Conservation (phyloP, 257 asterid genomes). For the Verbascum thapsus region DNA sequence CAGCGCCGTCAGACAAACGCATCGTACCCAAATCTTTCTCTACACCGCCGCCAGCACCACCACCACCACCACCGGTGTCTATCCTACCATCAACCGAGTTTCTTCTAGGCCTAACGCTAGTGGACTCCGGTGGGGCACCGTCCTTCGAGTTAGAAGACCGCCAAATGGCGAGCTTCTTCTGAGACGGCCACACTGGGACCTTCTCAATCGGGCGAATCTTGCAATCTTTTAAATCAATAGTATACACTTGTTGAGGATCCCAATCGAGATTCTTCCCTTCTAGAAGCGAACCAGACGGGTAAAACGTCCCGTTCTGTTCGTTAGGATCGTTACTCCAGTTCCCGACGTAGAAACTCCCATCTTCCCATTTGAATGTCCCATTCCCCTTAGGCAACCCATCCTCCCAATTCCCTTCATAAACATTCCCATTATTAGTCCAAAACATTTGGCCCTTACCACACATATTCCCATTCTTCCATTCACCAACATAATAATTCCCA, state of each 20-base stretch:
- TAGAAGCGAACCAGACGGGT: conserved; percentile 55
- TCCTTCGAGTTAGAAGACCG: conserved; percentile 44
- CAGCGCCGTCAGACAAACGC: conserved; percentile 65
- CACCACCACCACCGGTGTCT: conserved; percentile 34
- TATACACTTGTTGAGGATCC: conserved; percentile 74
- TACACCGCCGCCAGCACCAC: conserved; percentile 10
- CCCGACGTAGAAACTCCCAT: conserved; percentile 78
- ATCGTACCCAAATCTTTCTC: conserved; percentile 61
- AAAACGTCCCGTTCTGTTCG: conserved; percentile 72
- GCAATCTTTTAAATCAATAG: conserved; percentile 60
- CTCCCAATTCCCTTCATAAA: conserved; percentile 78
- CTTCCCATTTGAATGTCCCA: conserved; percentile 63
- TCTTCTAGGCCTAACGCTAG: conserved; percentile 52
- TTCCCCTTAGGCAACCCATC: conserved; percentile 76
- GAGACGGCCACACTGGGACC: conserved; percentile 78
- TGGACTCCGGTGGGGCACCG: conserved; percentile 26
- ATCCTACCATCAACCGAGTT: conserved; percentile 80
- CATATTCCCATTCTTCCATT: conserved; percentile 72
- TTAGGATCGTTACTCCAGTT: conserved; percentile 73
- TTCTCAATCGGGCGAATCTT: conserved; percentile 59
- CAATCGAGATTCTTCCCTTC: conserved; percentile 61
- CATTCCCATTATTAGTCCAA: conserved; percentile 65
- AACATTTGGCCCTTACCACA: conserved; percentile 61
- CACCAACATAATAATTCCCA: conserved; percentile 68
- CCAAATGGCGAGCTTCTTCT: conserved; percentile 77